Base-by-base conservation (phyloP, 306 rosid species). In the Phaseolus lunatus region DNA sequence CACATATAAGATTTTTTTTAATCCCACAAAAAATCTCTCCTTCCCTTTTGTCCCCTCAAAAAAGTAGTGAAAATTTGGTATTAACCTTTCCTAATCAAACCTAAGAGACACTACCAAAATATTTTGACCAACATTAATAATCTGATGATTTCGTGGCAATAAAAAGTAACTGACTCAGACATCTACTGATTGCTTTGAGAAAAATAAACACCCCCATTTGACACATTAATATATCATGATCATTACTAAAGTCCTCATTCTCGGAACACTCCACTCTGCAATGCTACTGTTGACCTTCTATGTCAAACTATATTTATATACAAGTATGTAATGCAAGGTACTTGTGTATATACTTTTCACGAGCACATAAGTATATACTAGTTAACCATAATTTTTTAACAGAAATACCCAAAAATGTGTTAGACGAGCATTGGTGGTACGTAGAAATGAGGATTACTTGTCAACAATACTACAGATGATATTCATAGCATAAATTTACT, bases 241-340 rank as follows among this genome's bases (percentile, higher is more conserved):
- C 26, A 35, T 72, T 23, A 52, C 19, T 5, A 52, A 13, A 50
- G 27, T 50, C 73, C 29, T 45, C 63, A 35, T 62, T 72, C 63
- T 71, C n/a, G 14, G 57, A 26, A 26, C 27, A 26, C 27, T 24
- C 49, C 53, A 18, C 49, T 39, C 27, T 24, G 49, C 31, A 14
- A 16, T 56, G 44, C 80, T 41, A 56, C 22, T 66, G 4, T 22
- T 18, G 22, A 57, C 35, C 43, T 53, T 70, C 75, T 13, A 20
- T 31, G n/a, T 50, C 67, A 63, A 29, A 72, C 35, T 26, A 33
- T 39, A 45, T 12, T 3, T 53, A 18, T 9, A 79, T 70, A 18
- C 35, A 9, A n/a, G 53, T 20, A 59, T n/a, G n/a, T 6, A 47
- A 22, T 31, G 14, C 71, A 29, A 62, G 16, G 10, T 20, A 31